These are phyloP conservation scores for Lentithecium fluviatile DNA, from an alignment of 495 filamentous ascomycete species.

Conservation along the genomic window DNA sequence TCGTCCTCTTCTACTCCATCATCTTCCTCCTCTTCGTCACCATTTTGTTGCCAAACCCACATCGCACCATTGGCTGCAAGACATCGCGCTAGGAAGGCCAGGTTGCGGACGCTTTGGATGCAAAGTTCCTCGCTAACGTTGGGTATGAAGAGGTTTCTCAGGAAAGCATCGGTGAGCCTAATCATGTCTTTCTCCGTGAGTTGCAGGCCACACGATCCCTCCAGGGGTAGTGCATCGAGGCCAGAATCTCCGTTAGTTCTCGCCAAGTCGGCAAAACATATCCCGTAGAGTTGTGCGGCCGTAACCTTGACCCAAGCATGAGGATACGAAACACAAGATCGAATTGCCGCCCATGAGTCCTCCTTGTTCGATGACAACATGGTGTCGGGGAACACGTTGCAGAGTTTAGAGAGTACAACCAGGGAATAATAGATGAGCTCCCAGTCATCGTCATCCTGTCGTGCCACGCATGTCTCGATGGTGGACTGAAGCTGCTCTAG, in stretches of 20 bases:
- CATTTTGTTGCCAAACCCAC: slow-evolving; percentile 42
- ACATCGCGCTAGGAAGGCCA: slow-evolving; percentile 70
- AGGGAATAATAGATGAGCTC: slow-evolving; percentile 78
- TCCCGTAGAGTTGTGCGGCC: slow-evolving; percentile 69
- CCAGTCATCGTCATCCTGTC: slow-evolving; percentile 59
- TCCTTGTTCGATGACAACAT: slow-evolving; percentile 57
- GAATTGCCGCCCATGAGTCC: slow-evolving; percentile 65
- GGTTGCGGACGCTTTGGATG: slow-evolving; percentile 69
- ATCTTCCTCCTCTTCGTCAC: slow-evolving; percentile 41
- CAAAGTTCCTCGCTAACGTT: slow-evolving; percentile 67
- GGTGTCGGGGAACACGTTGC: slow-evolving; percentile 60
- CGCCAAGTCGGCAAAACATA: slow-evolving; percentile 76
- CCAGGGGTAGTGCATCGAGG: slow-evolving; percentile 59
- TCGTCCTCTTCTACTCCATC: slow-evolving; percentile 31
- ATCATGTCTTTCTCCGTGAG: slow-evolving; percentile 65
- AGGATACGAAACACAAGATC: slow-evolving; percentile 66
- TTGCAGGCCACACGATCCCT: slow-evolving; percentile 67
- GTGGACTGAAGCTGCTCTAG: slow-evolving; percentile 37
- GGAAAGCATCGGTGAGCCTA: slow-evolving; percentile 60
- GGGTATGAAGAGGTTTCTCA: slow-evolving; percentile 65
- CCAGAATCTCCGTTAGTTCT: slow-evolving; percentile 55
- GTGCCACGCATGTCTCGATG: slow-evolving; percentile 38
- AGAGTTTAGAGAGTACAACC: slow-evolving; percentile 64
- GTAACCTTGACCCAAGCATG: slow-evolving; percentile 75
- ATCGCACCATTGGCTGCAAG: slow-evolving; percentile 62